These are phyloP conservation scores for Podila horticola DNA, from an alignment of 192 early-diverging fungal genomes.

Conservation along the genomic window DNA sequence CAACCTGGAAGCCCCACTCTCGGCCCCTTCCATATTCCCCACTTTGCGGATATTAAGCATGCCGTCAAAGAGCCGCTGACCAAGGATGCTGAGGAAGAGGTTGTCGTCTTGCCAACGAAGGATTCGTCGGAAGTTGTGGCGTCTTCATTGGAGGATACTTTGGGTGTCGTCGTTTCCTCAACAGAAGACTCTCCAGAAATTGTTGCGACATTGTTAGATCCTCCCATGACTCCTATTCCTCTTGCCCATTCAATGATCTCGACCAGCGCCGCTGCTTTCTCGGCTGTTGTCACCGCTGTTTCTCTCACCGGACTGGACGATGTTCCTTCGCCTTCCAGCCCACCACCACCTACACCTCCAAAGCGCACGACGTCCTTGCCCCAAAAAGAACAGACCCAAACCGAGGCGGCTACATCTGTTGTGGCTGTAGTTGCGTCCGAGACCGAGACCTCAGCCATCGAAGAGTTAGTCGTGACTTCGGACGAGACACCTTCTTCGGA, in stretches of 20 bases:
- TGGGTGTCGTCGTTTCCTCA: too few relatives aligned
- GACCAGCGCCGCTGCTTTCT: not conserved
- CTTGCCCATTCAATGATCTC: not conserved
- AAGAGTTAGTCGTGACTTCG: not conserved
- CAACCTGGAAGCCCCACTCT: constrained; percentile 27
- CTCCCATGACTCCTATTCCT: not conserved
- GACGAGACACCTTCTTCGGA: not conserved
- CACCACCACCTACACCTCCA: not conserved
- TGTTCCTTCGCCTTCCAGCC: not conserved
- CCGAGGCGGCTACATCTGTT: not conserved
- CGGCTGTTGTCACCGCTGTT: not conserved
- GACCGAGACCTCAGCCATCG: not conserved
- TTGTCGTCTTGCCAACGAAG: too few relatives aligned
- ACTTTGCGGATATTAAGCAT: not conserved
- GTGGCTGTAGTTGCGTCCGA: not conserved
- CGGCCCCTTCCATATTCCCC: constrained; percentile 29
- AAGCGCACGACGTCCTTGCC: not conserved
- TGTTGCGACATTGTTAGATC: not conserved
- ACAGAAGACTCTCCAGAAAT: too few relatives aligned
- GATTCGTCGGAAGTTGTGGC: too few relatives aligned
- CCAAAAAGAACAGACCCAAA: not conserved
- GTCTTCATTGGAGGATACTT: too few relatives aligned
- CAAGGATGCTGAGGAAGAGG: too few relatives aligned
- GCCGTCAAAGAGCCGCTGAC: not conserved
- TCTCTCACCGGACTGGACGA: not conserved